phyloP scores from a whole-genome alignment of 768 basidiomycete species.

The Pulveroboletus sp. region DNA sequence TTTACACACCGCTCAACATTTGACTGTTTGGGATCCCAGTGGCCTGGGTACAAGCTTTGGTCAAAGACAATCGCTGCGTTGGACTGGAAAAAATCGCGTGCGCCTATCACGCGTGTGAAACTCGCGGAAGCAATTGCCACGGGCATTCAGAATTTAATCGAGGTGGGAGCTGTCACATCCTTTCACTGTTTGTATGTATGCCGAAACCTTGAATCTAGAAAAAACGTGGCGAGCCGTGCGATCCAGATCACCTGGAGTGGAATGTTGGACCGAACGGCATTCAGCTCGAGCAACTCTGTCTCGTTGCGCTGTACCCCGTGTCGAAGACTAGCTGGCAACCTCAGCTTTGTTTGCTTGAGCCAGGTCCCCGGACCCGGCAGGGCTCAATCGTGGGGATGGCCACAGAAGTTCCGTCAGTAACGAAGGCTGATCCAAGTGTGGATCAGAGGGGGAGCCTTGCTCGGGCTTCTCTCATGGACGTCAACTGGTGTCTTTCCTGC shows the following conservation, averaged over 20 bases:
- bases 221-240: conserved; percentile 6
- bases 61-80: conserved; percentile 74
- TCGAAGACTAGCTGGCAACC: conserved; percentile 82
- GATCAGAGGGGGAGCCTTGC: no score
- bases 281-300: conserved; percentile 34
- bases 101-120: conserved; percentile 71
- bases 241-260: conserved; percentile 17
- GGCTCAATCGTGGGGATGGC: no score
- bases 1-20: conserved; percentile 1
- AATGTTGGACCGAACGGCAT: conserved; percentile 26
- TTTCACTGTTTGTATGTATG: neutral
- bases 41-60: conserved; percentile 77
- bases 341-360: conserved; percentile 50
- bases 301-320: conserved; percentile 76
- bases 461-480: no score
- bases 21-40: conserved; percentile 41
- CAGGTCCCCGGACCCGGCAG: no score
- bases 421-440: no score
- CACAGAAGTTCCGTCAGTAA: no score
- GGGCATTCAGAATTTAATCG: conserved; percentile 64
- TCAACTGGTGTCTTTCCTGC: no score
- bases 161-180: conserved; percentile 31
- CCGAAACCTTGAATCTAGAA: conserved; percentile 15
- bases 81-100: conserved; percentile 70
- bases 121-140: conserved; percentile 75